These are phyloP conservation scores for Paraconiothyrium brasiliense DNA, from an alignment of 2,329 filamentous ascomycete genomes.

Conservation along the genomic window DNA sequence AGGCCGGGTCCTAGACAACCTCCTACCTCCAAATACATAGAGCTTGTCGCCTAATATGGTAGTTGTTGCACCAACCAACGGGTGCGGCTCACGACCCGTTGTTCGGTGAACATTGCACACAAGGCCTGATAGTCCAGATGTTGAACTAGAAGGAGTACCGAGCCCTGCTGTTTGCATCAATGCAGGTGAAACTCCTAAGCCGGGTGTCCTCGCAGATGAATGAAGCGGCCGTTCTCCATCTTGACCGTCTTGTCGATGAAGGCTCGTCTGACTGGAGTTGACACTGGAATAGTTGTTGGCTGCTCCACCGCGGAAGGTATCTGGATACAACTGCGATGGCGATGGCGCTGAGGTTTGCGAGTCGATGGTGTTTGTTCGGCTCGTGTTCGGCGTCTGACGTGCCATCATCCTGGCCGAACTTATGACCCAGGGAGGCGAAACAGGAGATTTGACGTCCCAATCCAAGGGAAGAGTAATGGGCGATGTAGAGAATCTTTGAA, in stretches of 20 bases:
- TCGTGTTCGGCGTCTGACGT: constrained; percentile 53
- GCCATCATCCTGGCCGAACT: constrained; percentile 52
- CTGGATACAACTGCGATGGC: constrained; percentile 52
- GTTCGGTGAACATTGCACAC: constrained; percentile 80
- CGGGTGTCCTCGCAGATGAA: constrained; percentile 47
- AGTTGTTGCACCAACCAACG: constrained; percentile 92
- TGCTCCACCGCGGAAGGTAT: constrained; percentile 45
- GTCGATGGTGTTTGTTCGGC: constrained; percentile 58
- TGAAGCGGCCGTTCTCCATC: constrained; percentile 51
- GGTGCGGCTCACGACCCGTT: constrained; percentile 88
- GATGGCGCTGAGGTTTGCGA: constrained; percentile 57
- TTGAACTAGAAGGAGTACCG: constrained; percentile 52
- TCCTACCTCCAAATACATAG: constrained; percentile 93
- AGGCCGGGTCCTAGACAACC: constrained; percentile 83
- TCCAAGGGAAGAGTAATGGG: constrained; percentile 41
- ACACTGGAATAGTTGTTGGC: constrained; percentile 52
- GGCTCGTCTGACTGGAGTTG: constrained; percentile 58
- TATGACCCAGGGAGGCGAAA: constrained; percentile 31
- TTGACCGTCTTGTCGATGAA: constrained; percentile 54
- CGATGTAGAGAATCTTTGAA: constrained; percentile 49
- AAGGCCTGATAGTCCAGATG: constrained; percentile 71
- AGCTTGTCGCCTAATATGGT: constrained; percentile 95
- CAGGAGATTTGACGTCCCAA: constrained; percentile 28
- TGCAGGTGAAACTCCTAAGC: constrained; percentile 53
- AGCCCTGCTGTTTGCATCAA: constrained; percentile 49